Conservation (phyloP, 164 flowering plant species). For the Houttuynia cordata region DNA sequence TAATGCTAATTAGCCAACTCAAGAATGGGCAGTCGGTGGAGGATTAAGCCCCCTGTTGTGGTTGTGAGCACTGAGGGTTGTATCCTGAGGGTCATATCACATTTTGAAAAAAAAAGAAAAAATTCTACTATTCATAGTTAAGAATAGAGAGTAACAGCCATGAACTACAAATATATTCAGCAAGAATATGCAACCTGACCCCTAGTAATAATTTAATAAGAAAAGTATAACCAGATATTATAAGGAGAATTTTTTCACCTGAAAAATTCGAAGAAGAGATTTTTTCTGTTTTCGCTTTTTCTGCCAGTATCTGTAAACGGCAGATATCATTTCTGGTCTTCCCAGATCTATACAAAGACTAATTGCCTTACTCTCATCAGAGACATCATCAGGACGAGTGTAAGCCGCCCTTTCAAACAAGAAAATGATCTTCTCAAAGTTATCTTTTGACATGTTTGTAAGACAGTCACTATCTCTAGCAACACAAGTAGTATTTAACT, state of each 20-base stretch:
- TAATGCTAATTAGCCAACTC: too few relatives aligned
- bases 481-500: constrained; percentile 25
- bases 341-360: constrained; percentile 29
- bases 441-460: constrained; percentile 33
- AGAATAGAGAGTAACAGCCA: background rate
- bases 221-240: background rate
- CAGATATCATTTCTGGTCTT: constrained; percentile 31
- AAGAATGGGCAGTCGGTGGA: too few relatives aligned
- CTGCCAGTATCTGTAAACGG: constrained; percentile 55
- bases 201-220: too few relatives aligned
- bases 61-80: too few relatives aligned
- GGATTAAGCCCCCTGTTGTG: too few relatives aligned
- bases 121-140: too few relatives aligned
- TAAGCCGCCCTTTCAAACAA: constrained; percentile 58
- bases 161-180: too few relatives aligned
- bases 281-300: constrained; percentile 51
- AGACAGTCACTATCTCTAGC: constrained; percentile 13
- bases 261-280: constrained; percentile 51
- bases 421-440: constrained; percentile 67
- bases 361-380: constrained; percentile 31
- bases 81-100: too few relatives aligned
- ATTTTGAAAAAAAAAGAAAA: background rate
- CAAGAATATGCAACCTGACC: too few relatives aligned
- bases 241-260: constrained; percentile 36
- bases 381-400: constrained; percentile 38